A percentile compares a stretch with the other conserved stretches of the same genome.
These are phyloP conservation scores for Trichocladium uniseriatum DNA, from an alignment of 495 filamentous ascomycete genomes.

Conservation along the genomic window DNA sequence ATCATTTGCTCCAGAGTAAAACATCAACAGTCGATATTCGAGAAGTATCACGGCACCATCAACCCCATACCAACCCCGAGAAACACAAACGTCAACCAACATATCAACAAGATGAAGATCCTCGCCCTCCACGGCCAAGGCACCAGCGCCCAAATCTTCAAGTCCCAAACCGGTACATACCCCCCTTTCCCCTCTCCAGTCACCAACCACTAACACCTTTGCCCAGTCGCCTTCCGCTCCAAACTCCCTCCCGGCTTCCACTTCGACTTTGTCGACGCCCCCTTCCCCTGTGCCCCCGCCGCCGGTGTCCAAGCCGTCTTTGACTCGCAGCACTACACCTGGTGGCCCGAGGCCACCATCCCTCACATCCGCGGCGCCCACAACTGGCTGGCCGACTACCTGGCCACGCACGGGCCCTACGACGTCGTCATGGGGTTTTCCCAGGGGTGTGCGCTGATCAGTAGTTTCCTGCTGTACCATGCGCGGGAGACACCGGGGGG, in stretches of 20 bases:
- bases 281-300: constrained; percentile 35
- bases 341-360: constrained; percentile 32
- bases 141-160: constrained; percentile 49
- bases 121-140: constrained; percentile 58
- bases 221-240: constrained; percentile 24
- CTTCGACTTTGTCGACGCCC: constrained; percentile 52
- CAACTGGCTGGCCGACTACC: constrained; percentile 38
- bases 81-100: neutral
- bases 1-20: too few relatives aligned
- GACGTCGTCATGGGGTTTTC: constrained; percentile 54
- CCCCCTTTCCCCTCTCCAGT: neutral
- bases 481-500: constrained; percentile 22
- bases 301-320: constrained; percentile 47
- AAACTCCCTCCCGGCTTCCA: constrained; percentile 24
- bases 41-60: too few relatives aligned
- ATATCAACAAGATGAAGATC: constrained; percentile 38
- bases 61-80: neutral
- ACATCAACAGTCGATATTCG: too few relatives aligned
- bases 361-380: constrained; percentile 32
- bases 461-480: constrained; percentile 37
- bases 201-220: neutral
- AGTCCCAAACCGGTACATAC: constrained; percentile 47
- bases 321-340: constrained; percentile 40
- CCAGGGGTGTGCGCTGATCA: constrained; percentile 47
- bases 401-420: constrained; percentile 47